phyloP scores from a whole-genome alignment of 2,329 filamentous ascomycete genomes.

The Colletotrichum cereale region DNA sequence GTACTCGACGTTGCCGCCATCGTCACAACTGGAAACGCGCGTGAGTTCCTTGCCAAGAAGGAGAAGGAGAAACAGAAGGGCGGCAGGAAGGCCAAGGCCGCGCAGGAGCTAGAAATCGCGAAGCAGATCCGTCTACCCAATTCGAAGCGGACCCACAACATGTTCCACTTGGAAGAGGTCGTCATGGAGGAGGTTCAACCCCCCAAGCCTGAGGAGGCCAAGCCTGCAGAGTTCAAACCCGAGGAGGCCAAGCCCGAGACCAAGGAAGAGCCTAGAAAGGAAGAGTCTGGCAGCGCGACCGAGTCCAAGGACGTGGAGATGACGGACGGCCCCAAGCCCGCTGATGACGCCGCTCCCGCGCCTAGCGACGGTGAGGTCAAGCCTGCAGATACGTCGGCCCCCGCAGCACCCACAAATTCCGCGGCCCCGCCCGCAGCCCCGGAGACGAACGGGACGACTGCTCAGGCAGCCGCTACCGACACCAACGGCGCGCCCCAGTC shows the following conservation, averaged over 20 bases:
- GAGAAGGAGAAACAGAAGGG: conserved; percentile 81
- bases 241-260: conserved; percentile 44
- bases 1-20: conserved; percentile 88
- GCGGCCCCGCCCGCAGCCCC: conserved; percentile 24
- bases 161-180: conserved; percentile 80
- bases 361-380: conserved; percentile 41
- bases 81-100: conserved; percentile 63
- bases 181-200: conserved; percentile 65
- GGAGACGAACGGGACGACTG: conserved; percentile 42
- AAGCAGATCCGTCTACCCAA: conserved; percentile 76
- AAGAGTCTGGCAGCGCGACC: conserved; percentile 3
- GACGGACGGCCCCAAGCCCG: conserved; percentile 40
- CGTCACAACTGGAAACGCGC: conserved; percentile 83
- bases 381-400: conserved; percentile 42
- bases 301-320: conserved; percentile 43
- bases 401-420: conserved; percentile 38
- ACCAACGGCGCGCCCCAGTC: conserved; percentile 44
- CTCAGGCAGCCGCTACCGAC: conserved; percentile 39
- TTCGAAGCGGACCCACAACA: conserved; percentile 75
- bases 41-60: conserved; percentile 85
- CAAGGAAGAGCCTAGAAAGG: conserved; percentile 27
- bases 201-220: conserved; percentile 45
- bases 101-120: conserved; percentile 67
- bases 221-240: conserved; percentile 39
- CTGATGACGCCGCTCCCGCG: conserved; percentile 38